Evolutionary conservation across 257 asterid genomes (phyloP), one percentile per base, ranked within the genome.

Genomic region (Linderniella brevidens): DNA sequence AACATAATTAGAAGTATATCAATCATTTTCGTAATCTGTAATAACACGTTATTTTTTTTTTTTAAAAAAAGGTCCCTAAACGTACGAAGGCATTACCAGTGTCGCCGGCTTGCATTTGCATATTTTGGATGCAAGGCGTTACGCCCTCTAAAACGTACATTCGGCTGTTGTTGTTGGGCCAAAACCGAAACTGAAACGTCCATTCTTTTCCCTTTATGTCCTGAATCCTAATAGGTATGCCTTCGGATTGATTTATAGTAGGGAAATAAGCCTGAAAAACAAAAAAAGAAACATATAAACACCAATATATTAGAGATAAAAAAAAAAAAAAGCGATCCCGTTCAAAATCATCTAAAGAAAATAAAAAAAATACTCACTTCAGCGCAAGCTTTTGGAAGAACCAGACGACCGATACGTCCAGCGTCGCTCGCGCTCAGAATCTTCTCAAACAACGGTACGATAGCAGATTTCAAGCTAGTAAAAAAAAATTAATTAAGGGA

Each of bases 121-220:
- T 73, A 67, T 76, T 82, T 59, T 90, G 99, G 58, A 90, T 90
- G 78, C 99, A 90, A 52, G 99, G 99, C 49, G 96, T 90, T 32
- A 90, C 94, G 14, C 99, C 99, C 69, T 90, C 99, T 72, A 90
- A 64, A 35, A 90, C 99, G 58, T 90, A 90, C 99, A 90, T 90
- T 49, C 99, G 69, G 71, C 96, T 90, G 75, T 85, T 90, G 64
- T 90, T 90, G 57, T 90, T 90, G 35, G 99, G 99, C 99, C 99
- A 90, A 65, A 90, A 90, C 51, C 99, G 65, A 62, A 90, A 90
- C 55, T 90, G 99, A 66, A 90, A 90, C 29, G 87, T 79, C 99
- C 99, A 90, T 57, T 79, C 84, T 58, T 79, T 86, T 43, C 94
- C 99, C 72, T 86, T 90, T 59, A 79, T 73, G 64, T 90, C 99